These are phyloP conservation scores for Tubosaeta sp. DNA, from an alignment of 768 basidiomycete species.

Conservation along the genomic window DNA sequence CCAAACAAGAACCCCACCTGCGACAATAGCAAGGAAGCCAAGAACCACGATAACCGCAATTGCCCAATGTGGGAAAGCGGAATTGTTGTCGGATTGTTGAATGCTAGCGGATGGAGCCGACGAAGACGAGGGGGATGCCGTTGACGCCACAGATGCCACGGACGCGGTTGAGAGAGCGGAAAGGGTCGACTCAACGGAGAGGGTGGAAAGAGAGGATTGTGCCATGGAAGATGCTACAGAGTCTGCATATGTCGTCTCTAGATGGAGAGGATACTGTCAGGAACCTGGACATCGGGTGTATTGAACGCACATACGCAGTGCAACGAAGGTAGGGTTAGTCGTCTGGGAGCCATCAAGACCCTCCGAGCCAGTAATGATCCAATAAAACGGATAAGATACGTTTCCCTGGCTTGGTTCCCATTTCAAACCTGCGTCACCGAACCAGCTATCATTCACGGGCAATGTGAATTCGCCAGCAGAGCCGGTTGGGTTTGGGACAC, in stretches of 20 bases:
- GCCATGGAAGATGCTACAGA: slow-evolving; percentile 58
- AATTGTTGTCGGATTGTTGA: slow-evolving; percentile 36
- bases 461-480: slow-evolving; percentile 47
- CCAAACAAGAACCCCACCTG: slow-evolving; percentile 64
- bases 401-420: slow-evolving; percentile 45
- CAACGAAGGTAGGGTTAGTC: slow-evolving; percentile 71
- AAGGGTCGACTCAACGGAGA: slow-evolving; percentile 32
- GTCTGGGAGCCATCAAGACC: slow-evolving; percentile 53
- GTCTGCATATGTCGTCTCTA: slow-evolving; percentile 76
- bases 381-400: slow-evolving; percentile 68
- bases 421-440: slow-evolving; percentile 46
- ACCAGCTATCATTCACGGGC: slow-evolving; percentile 75
- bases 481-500: slow-evolving; percentile 52
- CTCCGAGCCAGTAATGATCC: slow-evolving; percentile 59
- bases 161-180: slow-evolving; percentile 36
- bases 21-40: slow-evolving; percentile 77
- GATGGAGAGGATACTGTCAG: slow-evolving; percentile 6
- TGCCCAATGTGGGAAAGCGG: slow-evolving; percentile 80
- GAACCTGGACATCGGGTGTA: neutral
- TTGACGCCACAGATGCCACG: slow-evolving; percentile 35
- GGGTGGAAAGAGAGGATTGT: slow-evolving; percentile 29
- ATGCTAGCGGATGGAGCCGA: slow-evolving; percentile 35
- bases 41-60: slow-evolving; percentile 88
- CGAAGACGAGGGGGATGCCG: slow-evolving; percentile 33
- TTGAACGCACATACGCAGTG: slow-evolving; percentile 62